Evolutionary conservation across 2,329 filamentous ascomycete species (phyloP).

Genomic region (Apiospora pterosperma): DNA sequence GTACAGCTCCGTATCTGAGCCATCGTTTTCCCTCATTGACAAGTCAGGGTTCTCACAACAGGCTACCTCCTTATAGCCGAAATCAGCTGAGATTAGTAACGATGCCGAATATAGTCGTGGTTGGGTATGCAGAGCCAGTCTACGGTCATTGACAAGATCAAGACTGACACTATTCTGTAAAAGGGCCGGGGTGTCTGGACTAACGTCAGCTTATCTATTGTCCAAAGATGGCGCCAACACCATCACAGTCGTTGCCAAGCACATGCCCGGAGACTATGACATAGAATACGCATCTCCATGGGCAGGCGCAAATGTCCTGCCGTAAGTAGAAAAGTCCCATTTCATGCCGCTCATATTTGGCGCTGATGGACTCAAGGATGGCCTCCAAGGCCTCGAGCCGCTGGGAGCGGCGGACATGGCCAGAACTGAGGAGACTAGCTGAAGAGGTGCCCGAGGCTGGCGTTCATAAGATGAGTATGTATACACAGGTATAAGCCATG

Average conservation of each 20-base stretch:
- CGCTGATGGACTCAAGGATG: slow-evolving; percentile 18
- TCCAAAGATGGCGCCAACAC: slow-evolving; percentile 27
- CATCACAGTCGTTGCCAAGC: slow-evolving; percentile 74
- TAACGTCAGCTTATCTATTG: slow-evolving; percentile 29
- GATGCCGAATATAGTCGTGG: slow-evolving; percentile 12
- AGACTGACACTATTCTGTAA: neutral
- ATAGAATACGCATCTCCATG: slow-evolving; percentile 74
- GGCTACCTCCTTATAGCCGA: neutral
- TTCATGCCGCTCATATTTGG: neutral
- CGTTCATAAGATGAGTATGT: slow-evolving; percentile 28
- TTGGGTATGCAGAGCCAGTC: slow-evolving; percentile 8
- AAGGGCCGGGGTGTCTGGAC: slow-evolving; percentile 28
- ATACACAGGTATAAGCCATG: neutral
- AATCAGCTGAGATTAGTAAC: neutral
- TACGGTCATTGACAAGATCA: neutral
- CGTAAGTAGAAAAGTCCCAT: slow-evolving; percentile 19
- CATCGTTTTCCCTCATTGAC: no score
- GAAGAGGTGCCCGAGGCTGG: slow-evolving; percentile 30
- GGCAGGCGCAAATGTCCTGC: slow-evolving; percentile 29
- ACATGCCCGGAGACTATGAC: slow-evolving; percentile 92
- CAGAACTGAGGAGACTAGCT: slow-evolving; percentile 25
- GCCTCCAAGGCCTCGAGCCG: slow-evolving; percentile 22
- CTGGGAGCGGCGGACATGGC: slow-evolving; percentile 27
- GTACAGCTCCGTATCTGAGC: neutral
- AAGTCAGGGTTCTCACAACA: no score